Evolutionary conservation across 345 rosid species (phyloP).

Genomic region (Salix viminalis): DNA sequence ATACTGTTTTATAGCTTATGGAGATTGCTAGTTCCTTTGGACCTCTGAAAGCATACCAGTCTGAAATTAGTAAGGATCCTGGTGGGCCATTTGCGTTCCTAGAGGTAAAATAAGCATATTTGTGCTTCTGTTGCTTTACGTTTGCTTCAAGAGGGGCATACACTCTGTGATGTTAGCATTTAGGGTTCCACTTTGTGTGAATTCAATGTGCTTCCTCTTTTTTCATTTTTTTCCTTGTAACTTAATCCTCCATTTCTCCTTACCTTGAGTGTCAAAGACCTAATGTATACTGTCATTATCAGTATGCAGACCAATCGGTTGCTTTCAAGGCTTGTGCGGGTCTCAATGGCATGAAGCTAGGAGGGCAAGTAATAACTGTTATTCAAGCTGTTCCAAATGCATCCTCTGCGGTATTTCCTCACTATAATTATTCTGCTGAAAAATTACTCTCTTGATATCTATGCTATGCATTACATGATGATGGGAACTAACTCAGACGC

Average conservation of each 20-base stretch:
- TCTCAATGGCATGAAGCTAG: constrained; percentile 86
- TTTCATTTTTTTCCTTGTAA: not conserved
- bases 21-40: constrained; percentile 88
- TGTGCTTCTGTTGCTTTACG: constrained; percentile 4
- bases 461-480: not conserved
- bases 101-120: constrained; percentile 55
- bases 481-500: constrained; percentile 26
- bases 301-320: constrained; percentile 71
- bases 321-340: constrained; percentile 82
- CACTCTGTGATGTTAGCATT: not conserved
- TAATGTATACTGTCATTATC: constrained; percentile 5
- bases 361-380: constrained; percentile 76
- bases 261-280: constrained; percentile 4
- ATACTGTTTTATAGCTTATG: constrained; percentile 51
- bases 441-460: not conserved
- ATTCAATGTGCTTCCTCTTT: not conserved
- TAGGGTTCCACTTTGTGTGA: not conserved
- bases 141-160: constrained; percentile 3
- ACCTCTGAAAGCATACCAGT: constrained; percentile 70
- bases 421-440: constrained; percentile 6
- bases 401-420: constrained; percentile 42
- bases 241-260: constrained; percentile 3
- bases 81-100: constrained; percentile 51
- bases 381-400: constrained; percentile 59
- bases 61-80: constrained; percentile 38